phyloP scores from a whole-genome alignment of 176 grass and related monocot genomes.

The Oryza glaberrima region DNA sequence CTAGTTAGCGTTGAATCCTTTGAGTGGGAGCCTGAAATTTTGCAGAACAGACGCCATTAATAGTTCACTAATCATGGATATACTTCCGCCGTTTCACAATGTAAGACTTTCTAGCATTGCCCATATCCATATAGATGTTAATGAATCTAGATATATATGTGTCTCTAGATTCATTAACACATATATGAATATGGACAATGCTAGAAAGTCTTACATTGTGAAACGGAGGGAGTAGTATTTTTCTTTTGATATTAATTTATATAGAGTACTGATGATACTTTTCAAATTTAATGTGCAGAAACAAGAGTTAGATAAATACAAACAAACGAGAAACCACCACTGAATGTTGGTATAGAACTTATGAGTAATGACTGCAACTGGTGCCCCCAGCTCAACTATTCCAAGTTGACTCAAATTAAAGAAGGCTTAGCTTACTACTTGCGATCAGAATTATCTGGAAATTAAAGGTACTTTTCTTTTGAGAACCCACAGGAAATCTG shows the following conservation, averaged over 20 bases:
- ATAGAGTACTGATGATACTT: background rate
- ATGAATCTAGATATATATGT: no score
- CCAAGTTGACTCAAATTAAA: slow-evolving; percentile 3
- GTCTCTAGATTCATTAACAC: no score
- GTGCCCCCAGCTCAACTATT: background rate
- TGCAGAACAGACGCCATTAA: slow-evolving; percentile 7
- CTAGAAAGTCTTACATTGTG: no score
- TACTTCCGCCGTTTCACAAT: no score
- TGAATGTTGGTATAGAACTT: background rate
- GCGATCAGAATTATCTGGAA: background rate
- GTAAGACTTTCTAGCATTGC: no score
- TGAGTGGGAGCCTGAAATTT: slow-evolving; percentile 33
- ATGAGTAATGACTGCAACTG: background rate
- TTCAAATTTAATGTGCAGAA: background rate
- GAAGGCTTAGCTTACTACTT: slow-evolving; percentile 3
- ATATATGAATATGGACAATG: no score
- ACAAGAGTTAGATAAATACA: background rate
- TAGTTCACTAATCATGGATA: background rate
- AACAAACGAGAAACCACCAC: background rate
- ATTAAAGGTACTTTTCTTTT: background rate
- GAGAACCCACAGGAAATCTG: background rate
- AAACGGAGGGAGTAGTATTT: no score
- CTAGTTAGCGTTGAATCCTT: background rate
- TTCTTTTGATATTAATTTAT: no score
- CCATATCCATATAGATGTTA: no score